Evolutionary conservation across 1,139 yeast species (phyloP).

Genomic region (Candida freyschussii): DNA sequence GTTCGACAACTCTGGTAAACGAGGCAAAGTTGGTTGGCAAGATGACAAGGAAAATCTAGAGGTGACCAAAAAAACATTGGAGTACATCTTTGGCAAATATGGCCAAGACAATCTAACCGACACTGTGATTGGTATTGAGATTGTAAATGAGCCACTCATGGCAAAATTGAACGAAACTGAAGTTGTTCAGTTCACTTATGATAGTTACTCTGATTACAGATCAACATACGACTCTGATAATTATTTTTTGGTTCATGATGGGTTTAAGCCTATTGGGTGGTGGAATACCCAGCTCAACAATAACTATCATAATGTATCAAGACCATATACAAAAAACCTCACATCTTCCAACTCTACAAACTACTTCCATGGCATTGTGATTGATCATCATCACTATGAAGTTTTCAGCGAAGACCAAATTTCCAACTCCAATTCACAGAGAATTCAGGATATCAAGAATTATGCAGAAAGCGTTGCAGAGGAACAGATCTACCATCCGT

Average conservation of each 20-base stretch:
- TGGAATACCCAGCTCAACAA: constrained; percentile 45
- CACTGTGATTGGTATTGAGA: constrained; percentile 77
- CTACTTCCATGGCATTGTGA: constrained; percentile 39
- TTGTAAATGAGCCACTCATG: constrained; percentile 78
- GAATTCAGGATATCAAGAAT: constrained; percentile 31
- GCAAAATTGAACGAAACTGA: constrained; percentile 33
- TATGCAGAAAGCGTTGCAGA: constrained; percentile 35
- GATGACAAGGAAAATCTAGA: constrained; percentile 40
- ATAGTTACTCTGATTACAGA: constrained; percentile 39
- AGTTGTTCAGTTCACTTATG: constrained; percentile 38
- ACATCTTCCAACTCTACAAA: constrained; percentile 4
- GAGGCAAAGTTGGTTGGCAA: constrained; percentile 63
- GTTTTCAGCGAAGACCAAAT: constrained; percentile 46
- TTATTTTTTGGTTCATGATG: constrained; percentile 56
- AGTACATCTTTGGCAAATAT: constrained; percentile 52
- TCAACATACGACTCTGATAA: constrained; percentile 34
- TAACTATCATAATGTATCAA: constrained; percentile 26
- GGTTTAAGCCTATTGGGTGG: constrained; percentile 45
- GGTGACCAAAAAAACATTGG: constrained; percentile 47
- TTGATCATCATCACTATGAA: constrained; percentile 66
- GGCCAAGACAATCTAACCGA: constrained; percentile 62
- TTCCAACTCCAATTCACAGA: constrained; percentile 26
- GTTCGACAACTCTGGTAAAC: constrained; percentile 87
- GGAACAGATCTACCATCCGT: constrained; percentile 41
- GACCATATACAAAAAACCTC: constrained; percentile 19